A percentile compares a stretch with the other conserved stretches of the same genome.
These are phyloP conservation scores for Hericium erinaceus DNA, from an alignment of 768 basidiomycete species.

Conservation along the genomic window DNA sequence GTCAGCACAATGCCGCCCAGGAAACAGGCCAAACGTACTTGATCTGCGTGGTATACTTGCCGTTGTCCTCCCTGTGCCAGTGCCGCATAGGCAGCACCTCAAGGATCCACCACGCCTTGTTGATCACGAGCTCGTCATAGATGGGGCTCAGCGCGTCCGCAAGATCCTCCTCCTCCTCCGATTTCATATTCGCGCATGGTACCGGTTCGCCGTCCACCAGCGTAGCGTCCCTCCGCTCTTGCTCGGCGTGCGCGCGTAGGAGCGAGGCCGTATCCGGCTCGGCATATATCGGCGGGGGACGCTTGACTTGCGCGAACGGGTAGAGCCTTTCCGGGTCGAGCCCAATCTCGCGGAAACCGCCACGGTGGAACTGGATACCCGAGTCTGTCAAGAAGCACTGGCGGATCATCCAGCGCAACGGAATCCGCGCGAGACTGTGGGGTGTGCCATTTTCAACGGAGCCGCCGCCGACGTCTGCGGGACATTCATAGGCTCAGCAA, in stretches of 20 bases:
- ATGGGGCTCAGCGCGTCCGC: constrained; percentile 41
- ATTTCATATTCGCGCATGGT: constrained; percentile 21
- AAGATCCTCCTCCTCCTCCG: constrained; percentile 55
- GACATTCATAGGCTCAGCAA: neutral
- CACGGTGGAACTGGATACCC: constrained; percentile 30
- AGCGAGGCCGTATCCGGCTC: neutral
- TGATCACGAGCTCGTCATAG: constrained; percentile 48
- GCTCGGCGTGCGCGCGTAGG: neutral
- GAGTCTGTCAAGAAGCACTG: constrained; percentile 40
- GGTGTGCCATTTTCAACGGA: constrained; percentile 46
- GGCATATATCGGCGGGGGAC: constrained; percentile 8
- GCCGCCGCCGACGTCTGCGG: constrained; percentile 66
- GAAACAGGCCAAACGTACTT: constrained; percentile 2
- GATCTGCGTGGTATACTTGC: neutral
- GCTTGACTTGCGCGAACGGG: constrained; percentile 15
- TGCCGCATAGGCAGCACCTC: constrained; percentile 31
- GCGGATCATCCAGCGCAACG: constrained; percentile 51
- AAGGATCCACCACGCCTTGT: constrained; percentile 54
- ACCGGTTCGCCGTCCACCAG: constrained; percentile 9
- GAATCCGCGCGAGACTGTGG: constrained; percentile 58
- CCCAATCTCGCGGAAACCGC: constrained; percentile 22
- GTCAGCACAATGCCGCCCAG: neutral
- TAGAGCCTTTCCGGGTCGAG: constrained; percentile 20
- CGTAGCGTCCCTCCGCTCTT: constrained; percentile 10
- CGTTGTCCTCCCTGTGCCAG: neutral